Base-by-base conservation (phyloP, 768 basidiomycete species). In the Tulasnella sp. region DNA sequence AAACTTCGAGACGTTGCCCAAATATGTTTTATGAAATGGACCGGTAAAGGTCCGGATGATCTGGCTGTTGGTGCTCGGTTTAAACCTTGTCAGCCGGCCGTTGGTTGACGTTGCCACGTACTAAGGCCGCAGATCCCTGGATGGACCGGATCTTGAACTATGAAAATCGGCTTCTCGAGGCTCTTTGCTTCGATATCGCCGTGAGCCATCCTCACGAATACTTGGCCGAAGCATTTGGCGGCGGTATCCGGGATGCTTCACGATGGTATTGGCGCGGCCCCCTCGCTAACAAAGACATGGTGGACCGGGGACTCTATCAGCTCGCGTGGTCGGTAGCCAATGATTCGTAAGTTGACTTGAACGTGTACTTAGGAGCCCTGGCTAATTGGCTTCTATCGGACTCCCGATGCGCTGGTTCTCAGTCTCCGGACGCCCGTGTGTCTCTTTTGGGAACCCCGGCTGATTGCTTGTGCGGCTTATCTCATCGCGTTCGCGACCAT, bases 271-370 rank as follows among this genome's bases (percentile, higher is more conserved):
- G 64, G 89, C 88, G 48, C 77, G 84, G 28, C 31, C 44, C 72
- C 0, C 28, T 75, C 11, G 34, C 75, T 22, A 34, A 60, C 58
- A 46, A 42, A n/a, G 28, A 58, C 11, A 80, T 58, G 85, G 87
- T 46, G 85, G 92, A 48, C 91, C 72, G 93, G 85, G 77, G 72
- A 41, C 58, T 84, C 42, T 73, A 81, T 20, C 94, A 95, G 84
- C 92, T 90, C 83, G 91, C 94, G 18, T 96, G 94, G 95, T 94
- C 93, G 81, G 88, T 96, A 76, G 93, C 94, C 20, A 93, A 95
- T 86, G 95, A 96, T 87, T 94, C 95, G 95, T 96, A 80, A 86
- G 89, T 89, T 48, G 60, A 20, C 44, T 75, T 40, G 80, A 37
- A 60, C 58, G 74, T 37, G 28, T 41, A 40, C 44, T 72, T 37